Evolutionary conservation across 352 stramenopile genomes (phyloP), one percentile per base, ranked within the genome.

Genomic region (Pythium utonaiense): DNA sequence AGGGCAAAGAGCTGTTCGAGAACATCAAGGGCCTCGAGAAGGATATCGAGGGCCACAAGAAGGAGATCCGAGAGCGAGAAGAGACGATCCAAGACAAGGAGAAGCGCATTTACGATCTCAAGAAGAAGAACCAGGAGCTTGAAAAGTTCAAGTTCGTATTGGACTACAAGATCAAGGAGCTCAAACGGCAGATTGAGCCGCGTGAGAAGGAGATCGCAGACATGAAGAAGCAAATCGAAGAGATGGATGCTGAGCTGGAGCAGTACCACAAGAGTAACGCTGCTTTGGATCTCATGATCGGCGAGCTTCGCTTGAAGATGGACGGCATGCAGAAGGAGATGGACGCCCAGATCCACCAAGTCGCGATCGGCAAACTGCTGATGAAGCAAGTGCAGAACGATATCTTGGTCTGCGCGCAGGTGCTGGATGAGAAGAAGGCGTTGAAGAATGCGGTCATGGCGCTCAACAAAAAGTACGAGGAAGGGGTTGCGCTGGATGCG

Each of bases 141-240:
- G 94, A 98, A 45, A 98, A 98, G 71, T 98, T 98, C 73, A 98
- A 98, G 68, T 98, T 98, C 53, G 93, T 98, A 38, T 66, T 98
- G 27, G 93, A 98, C 66, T 98, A 97, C 80, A 98, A 98, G 71
- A 98, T 98, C 75, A 97, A 98, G 62, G 95, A 98, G 76, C 71
- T 98, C 6, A 98, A 98, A 73, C 81, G 91, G 3, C 94, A 98
- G 72, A 98, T 98, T 38, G 95, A 98, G 68, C 95, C 95, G 17
- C 88, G 93, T 6, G 93, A 98, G 58, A 91, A 91, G 28, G 95
- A 98, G 59, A 98, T 98, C 53, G 75, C 82, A 3, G 88, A 91
- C 60, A 98, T 98, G 91, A 96, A 96, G 66, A 88, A 93, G 44
- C 86, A 98, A 65, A 98, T 98, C 57, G 96, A 98, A 67, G 88